Conservation (phyloP, 2,329 filamentous ascomycete species). For the Coleophoma cylindrospora region DNA sequence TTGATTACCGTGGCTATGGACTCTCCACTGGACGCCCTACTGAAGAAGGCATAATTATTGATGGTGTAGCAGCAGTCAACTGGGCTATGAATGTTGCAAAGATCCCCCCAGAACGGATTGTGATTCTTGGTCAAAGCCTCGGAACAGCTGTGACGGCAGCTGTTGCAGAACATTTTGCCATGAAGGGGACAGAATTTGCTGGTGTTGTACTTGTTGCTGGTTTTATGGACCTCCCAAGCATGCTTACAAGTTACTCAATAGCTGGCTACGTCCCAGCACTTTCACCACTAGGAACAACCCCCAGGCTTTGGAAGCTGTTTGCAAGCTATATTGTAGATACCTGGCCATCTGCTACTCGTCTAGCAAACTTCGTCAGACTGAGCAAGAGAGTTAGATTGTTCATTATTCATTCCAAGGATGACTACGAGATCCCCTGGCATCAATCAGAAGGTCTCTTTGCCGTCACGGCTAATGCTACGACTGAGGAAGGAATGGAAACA, state of each 20-base stretch:
- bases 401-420: slow-evolving; percentile 76
- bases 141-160: slow-evolving; percentile 80
- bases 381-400: slow-evolving; percentile 58
- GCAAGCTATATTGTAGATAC: slow-evolving; percentile 65
- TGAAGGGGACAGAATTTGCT: slow-evolving; percentile 62
- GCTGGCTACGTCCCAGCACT: slow-evolving; percentile 75
- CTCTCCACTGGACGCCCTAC: slow-evolving; percentile 74
- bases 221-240: slow-evolving; percentile 68
- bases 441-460: slow-evolving; percentile 63
- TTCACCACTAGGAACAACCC: slow-evolving; percentile 66
- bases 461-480: slow-evolving; percentile 49
- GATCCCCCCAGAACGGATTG: slow-evolving; percentile 66
- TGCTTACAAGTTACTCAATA: slow-evolving; percentile 72
- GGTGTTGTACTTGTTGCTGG: slow-evolving; percentile 74
- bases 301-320: slow-evolving; percentile 56
- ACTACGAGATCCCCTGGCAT: slow-evolving; percentile 74
- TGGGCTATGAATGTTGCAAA: slow-evolving; percentile 63
- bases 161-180: slow-evolving; percentile 65
- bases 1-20: slow-evolving; percentile 90
- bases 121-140: slow-evolving; percentile 80
- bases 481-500: slow-evolving; percentile 25
- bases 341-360: slow-evolving; percentile 69
- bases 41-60: slow-evolving; percentile 75
- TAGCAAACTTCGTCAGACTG: slow-evolving; percentile 49
- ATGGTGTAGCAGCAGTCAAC: slow-evolving; percentile 68